Percentiles rank a stretch among this genome's conserved stretches.
Conservation (phyloP, 2,329 filamentous ascomycete genomes). For the Pseudogymnoascus sp. region DNA sequence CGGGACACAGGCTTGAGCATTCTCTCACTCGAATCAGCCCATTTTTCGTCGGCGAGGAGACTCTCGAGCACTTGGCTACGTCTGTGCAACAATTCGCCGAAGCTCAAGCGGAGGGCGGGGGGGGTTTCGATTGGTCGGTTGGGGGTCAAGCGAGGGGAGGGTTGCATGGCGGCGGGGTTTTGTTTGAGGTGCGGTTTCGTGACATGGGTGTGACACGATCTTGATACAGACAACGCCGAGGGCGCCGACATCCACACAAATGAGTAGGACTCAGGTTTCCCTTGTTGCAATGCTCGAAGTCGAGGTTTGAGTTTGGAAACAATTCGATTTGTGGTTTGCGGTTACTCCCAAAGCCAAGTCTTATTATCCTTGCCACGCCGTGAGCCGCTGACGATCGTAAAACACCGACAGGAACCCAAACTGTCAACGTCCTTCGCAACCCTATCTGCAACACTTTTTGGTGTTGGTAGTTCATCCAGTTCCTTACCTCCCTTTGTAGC, state of each 20-base stretch:
- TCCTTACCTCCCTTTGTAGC: no score
- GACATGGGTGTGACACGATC: conserved; percentile 6
- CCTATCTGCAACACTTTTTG: background rate
- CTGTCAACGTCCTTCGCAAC: background rate
- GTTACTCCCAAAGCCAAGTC: background rate
- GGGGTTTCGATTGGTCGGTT: background rate
- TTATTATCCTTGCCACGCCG: background rate
- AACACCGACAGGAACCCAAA: background rate
- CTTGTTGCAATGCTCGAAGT: background rate
- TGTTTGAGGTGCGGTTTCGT: conserved; percentile 5
- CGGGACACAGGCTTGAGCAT: background rate
- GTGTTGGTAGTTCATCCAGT: background rate
- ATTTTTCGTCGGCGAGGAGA: background rate
- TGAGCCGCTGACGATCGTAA: background rate
- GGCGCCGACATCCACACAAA: background rate
- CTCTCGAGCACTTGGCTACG: background rate
- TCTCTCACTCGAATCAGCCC: conserved; percentile 1
- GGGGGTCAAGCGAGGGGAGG: background rate
- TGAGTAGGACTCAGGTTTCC: background rate
- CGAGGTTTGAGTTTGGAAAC: background rate
- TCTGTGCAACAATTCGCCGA: background rate
- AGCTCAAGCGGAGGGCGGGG: background rate
- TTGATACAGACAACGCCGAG: background rate
- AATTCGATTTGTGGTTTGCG: background rate
- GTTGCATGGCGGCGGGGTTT: background rate